phyloP scores from a whole-genome alignment of 1,284 basidiomycete genomes.

The Sporisorium reilianum region DNA sequence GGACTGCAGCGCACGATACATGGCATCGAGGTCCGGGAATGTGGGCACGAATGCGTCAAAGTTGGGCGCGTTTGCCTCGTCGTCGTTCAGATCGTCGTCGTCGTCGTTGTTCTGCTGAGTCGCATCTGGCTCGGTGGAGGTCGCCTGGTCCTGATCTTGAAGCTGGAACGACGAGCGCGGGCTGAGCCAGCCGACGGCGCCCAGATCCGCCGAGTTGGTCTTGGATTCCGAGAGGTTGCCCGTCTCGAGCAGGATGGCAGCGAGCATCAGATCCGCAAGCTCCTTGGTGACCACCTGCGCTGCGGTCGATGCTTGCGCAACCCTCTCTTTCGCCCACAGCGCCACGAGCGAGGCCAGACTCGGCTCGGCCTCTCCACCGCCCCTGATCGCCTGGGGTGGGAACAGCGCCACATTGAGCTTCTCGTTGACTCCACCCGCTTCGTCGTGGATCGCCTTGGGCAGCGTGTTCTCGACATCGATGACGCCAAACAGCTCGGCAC shows the following conservation, averaged over 20 bases:
- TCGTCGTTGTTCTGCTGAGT: neutral
- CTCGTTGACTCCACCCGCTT: slow-evolving; percentile 29
- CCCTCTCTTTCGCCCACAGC: slow-evolving; percentile 34
- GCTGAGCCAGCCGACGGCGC: slow-evolving; percentile 48
- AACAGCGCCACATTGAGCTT: slow-evolving; percentile 33
- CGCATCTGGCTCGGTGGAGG: neutral
- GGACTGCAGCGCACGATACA: slow-evolving; percentile 33
- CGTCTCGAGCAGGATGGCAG: slow-evolving; percentile 39
- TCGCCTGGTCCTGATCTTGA: slow-evolving; percentile 26
- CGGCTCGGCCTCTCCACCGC: slow-evolving; percentile 30
- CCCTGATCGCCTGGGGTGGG: slow-evolving; percentile 19
- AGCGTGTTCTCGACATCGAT: slow-evolving; percentile 38
- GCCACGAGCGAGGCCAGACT: slow-evolving; percentile 41
- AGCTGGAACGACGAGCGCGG: slow-evolving; percentile 37
- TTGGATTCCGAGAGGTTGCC: slow-evolving; percentile 40
- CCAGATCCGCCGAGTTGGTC: slow-evolving; percentile 45
- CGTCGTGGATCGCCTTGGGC: slow-evolving; percentile 34
- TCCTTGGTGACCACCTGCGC: slow-evolving; percentile 21
- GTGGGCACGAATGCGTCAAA: slow-evolving; percentile 46
- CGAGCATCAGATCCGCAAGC: slow-evolving; percentile 35
- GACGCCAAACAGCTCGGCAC: slow-evolving; percentile 41
- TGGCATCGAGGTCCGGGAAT: slow-evolving; percentile 46
- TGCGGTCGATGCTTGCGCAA: neutral
- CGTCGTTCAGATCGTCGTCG: slow-evolving; percentile 26
- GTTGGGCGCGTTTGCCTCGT: slow-evolving; percentile 35